A percentile compares a stretch with the other conserved stretches of the same genome.
Evolutionary conservation across 2,329 filamentous ascomycete genomes (phyloP).

Genomic region (Colletotrichum phormii): DNA sequence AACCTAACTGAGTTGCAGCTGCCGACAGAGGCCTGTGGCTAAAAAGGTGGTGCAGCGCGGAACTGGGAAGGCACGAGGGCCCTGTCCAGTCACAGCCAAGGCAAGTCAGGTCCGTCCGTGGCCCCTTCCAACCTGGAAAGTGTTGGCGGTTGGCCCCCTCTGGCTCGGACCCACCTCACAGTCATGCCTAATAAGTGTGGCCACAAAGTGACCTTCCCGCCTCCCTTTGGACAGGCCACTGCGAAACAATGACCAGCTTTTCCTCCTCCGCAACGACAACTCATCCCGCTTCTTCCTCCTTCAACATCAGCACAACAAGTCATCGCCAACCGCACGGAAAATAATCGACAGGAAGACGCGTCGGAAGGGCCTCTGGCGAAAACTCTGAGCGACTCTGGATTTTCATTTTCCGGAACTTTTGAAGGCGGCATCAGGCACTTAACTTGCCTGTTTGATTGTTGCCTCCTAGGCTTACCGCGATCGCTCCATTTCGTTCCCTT

Average conservation of each 20-base stretch:
- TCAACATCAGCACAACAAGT: conserved; percentile 34
- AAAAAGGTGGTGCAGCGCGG: not conserved
- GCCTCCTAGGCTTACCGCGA: conserved; percentile 8
- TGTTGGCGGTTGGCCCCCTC: conserved; percentile 4
- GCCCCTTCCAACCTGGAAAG: not conserved
- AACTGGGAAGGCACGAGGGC: conserved; percentile 11
- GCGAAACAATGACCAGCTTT: conserved; percentile 42
- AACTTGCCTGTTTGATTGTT: conserved; percentile 32
- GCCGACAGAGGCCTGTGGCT: not conserved
- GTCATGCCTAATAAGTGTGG: conserved; percentile 26
- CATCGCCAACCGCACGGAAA: conserved; percentile 18
- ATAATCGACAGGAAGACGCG: conserved; percentile 31
- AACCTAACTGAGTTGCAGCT: too few relatives aligned
- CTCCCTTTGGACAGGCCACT: conserved; percentile 29
- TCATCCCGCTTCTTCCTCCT: conserved; percentile 30
- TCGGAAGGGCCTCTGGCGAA: conserved; percentile 27
- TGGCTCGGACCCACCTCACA: conserved; percentile 25
- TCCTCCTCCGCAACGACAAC: conserved; percentile 37
- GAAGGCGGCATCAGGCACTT: conserved; percentile 22
- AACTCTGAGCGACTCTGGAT: conserved; percentile 7
- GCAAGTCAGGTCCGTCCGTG: conserved; percentile 14
- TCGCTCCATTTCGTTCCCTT: conserved; percentile 32
- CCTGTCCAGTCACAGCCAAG: conserved; percentile 26
- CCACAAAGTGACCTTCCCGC: conserved; percentile 28
- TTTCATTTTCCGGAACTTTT: conserved; percentile 8